phyloP scores from a whole-genome alignment of 1,284 basidiomycete species.

The Athelia sp. region DNA sequence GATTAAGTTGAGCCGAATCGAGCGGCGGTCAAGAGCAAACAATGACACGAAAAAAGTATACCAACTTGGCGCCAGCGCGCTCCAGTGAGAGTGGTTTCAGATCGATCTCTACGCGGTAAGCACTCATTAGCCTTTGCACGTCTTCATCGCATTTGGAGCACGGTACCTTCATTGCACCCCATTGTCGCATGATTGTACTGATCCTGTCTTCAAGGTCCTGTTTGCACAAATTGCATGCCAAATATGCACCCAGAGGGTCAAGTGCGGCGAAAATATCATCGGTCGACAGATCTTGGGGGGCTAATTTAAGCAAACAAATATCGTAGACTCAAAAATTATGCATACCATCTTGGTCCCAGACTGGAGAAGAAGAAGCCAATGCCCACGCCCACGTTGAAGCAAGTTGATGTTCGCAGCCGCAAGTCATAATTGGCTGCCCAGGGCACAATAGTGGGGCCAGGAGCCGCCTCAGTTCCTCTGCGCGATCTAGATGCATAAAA shows the following conservation, averaged over 20 bases:
- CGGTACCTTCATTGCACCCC: not conserved
- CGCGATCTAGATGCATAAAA: constrained; percentile 19
- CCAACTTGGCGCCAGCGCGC: too few relatives aligned
- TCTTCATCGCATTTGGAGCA: not conserved
- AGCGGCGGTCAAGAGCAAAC: too few relatives aligned
- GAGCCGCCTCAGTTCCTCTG: constrained; percentile 15
- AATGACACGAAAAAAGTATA: too few relatives aligned
- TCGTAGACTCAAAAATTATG: not conserved
- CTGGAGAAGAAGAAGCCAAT: constrained; percentile 11
- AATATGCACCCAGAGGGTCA: not conserved
- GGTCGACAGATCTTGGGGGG: not conserved
- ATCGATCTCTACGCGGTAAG: too few relatives aligned
- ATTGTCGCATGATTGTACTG: not conserved
- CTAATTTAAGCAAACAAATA: not conserved
- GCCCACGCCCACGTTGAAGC: constrained; percentile 10
- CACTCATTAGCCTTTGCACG: too few relatives aligned
- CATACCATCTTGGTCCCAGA: constrained; percentile 10
- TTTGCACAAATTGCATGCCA: not conserved
- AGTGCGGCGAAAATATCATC: not conserved
- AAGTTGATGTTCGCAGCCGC: constrained; percentile 6
- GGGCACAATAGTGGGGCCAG: constrained; percentile 13
- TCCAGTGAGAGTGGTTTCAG: too few relatives aligned
- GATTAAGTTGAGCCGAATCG: too few relatives aligned
- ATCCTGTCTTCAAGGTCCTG: not conserved
- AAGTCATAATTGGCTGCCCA: constrained; percentile 9